Base-by-base conservation (phyloP, 108 stramenopile species). In the Cylindrotheca closterium region DNA sequence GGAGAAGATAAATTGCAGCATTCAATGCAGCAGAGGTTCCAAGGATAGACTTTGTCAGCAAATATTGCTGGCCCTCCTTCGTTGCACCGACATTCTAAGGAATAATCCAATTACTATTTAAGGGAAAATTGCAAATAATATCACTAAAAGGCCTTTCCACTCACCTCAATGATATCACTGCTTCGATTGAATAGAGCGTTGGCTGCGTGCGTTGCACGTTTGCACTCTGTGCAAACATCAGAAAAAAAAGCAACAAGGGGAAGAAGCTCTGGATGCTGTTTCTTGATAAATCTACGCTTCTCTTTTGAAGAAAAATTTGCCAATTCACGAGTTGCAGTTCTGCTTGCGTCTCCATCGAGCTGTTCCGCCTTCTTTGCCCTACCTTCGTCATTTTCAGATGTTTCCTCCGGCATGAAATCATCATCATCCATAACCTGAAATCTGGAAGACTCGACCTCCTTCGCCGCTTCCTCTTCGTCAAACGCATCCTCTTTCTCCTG, bases 401-500 rank as follows among this genome's bases (percentile, higher is more conserved):
- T n/a, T 45, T 60, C 52, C 24, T 79, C 88, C 1, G 84, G 79
- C 51, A 85, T 62, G 47, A 91, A 95, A 63, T 95, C 94, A n/a
- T 68, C 84, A 42, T 89, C 86, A 27, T 87, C 80, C 88, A 95
- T 84, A 45, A 85, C 86, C 33, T 87, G 70, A 48, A 88, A 86
- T 30, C 85, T 65, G 3, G 75, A 75, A 10, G 73, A 62, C 60
- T 85, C 78, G n/a, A 96, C 78, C 80, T 94, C 84, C 58, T 74
- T 74, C 10, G 83, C 94, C 12, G 83, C 92, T 67, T 90, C 89
- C 60, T 90, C 91, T 73, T 93, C 93, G 0, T 89, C 72, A 23
- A 73, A 78, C 19, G 92, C 92, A 71, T 89, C 85, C 53, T 84
- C 83, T 17, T 80, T 81, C 32, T 93, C 88, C 59, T 96, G 94